These are phyloP conservation scores for Adiantum capillusveneris DNA, from an alignment of 75 land plant genomes.

Conservation along the genomic window DNA sequence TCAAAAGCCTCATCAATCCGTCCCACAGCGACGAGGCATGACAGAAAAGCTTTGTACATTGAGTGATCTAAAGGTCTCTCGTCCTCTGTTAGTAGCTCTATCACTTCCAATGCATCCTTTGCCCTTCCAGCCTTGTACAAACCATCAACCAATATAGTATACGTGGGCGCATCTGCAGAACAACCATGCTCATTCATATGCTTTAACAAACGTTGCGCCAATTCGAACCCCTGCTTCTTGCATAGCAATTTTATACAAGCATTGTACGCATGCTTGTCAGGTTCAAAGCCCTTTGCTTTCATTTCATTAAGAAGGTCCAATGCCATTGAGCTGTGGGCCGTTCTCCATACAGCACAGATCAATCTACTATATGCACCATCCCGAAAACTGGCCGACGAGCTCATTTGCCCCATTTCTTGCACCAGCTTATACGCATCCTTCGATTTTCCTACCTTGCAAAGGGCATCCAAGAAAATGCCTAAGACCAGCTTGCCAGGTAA, in stretches of 20 bases:
- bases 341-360: neutral
- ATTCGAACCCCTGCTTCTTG: neutral
- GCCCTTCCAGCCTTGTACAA: neutral
- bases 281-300: neutral
- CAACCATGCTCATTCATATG: neutral
- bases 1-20: neutral
- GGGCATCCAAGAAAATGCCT: neutral
- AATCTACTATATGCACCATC: conserved; percentile 1
- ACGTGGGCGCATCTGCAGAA: neutral
- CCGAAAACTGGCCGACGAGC: neutral
- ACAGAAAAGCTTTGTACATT: neutral
- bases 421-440: neutral
- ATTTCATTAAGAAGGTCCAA: neutral
- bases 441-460: conserved; percentile 2
- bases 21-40: neutral
- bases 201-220: neutral
- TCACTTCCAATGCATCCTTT: neutral
- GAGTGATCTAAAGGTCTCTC: neutral
- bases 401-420: neutral
- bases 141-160: neutral
- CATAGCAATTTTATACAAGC: neutral
- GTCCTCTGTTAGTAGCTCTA: neutral
- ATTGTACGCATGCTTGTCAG: neutral
- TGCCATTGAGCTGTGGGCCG: neutral
- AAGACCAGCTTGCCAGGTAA: neutral